Base-by-base conservation (phyloP, 1,139 yeast species). In the Yamadazyma kanchanaburiensis region DNA sequence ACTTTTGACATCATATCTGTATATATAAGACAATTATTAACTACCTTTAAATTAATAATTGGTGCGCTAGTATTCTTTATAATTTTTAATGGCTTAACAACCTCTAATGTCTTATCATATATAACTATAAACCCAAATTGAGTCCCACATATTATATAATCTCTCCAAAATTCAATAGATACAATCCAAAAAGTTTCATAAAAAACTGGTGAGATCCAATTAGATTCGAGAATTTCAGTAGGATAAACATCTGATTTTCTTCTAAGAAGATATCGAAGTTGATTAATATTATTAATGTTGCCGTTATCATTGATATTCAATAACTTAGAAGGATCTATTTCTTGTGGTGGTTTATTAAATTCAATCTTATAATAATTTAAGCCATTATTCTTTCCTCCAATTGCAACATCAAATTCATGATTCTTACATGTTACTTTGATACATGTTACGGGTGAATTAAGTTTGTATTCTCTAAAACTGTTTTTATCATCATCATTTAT, bases 351-450 rank as follows among this genome's bases (percentile, higher is more conserved):
- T 22, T 35, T 28, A 9, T 14, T 22, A 12, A 34, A 17, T 10
- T 16, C 23, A 12, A 37, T 28, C n/a, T 49, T 50, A 34, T 60
- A 62, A 16, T 54, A 30, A 34, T 63, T 64, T 19, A 72, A 43
- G 25, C 67, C 75, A 30, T 61, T 60, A 32, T 69, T 64, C 38
- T 68, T 64, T 3, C 79, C 78, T 2, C 75, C 75, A 31, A 62
- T 51, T 1, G 63, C 64, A 19, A 62, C 46, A 43, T 42, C 19
- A 37, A 40, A 17, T 31, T 41, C 11, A 31, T 28, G 28, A 26
- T 14, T 19, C 7, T 38, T 33, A 11, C 35, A 37, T 3, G 67
- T 49, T 4, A 30, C 33, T 21, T 58, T 51, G 21, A 69, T 49
- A 22, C 59, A 54, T 12, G 64, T 52, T 2, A 73, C 53, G 1